These are phyloP conservation scores for Phytophthora sansomeana DNA, from an alignment of 352 stramenopile genomes.

Conservation along the genomic window DNA sequence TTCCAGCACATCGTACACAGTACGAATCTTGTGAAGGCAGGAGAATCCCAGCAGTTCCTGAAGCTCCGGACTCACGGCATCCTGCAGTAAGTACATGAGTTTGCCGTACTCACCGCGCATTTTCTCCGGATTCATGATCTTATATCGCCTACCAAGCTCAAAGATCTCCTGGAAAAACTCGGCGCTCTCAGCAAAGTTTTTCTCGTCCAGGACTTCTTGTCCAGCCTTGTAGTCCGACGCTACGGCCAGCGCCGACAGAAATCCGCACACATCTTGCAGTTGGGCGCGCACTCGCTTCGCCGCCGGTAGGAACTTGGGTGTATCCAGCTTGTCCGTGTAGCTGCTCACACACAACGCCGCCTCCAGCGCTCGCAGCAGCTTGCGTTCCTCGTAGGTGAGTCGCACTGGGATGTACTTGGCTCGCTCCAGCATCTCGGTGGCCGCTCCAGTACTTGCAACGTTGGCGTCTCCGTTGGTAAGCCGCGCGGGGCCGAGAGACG, in stretches of 20 bases:
- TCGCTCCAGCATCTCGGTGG: constrained; percentile 83
- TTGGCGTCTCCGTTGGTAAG: constrained; percentile 25
- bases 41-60: constrained; percentile 90
- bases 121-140: constrained; percentile 99
- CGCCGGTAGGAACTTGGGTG: constrained; percentile 60
- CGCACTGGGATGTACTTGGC: constrained; percentile 97
- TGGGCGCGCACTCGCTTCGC: constrained; percentile 90
- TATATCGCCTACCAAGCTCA: constrained; percentile 95
- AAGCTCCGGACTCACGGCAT: constrained; percentile 87
- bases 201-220: constrained; percentile 88
- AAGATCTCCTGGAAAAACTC: constrained; percentile 93
- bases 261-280: constrained; percentile 92
- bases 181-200: constrained; percentile 90
- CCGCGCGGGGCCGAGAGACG: constrained; percentile 34
- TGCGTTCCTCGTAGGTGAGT: constrained; percentile 95
- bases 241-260: constrained; percentile 93
- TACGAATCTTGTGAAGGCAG: constrained; percentile 84
- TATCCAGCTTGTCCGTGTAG: constrained; percentile 95
- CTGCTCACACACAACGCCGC: constrained; percentile 93
- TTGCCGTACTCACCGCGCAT: constrained; percentile 98
- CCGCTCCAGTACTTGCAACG: constrained; percentile 21
- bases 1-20: constrained; percentile 91
- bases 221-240: constrained; percentile 90
- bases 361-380: constrained; percentile 94
- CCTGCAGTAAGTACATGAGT: constrained; percentile 95